Percentiles rank a stretch among this genome's conserved stretches.
Conservation (phyloP, 352 stramenopile species). For the Pythium phragmiticola region DNA sequence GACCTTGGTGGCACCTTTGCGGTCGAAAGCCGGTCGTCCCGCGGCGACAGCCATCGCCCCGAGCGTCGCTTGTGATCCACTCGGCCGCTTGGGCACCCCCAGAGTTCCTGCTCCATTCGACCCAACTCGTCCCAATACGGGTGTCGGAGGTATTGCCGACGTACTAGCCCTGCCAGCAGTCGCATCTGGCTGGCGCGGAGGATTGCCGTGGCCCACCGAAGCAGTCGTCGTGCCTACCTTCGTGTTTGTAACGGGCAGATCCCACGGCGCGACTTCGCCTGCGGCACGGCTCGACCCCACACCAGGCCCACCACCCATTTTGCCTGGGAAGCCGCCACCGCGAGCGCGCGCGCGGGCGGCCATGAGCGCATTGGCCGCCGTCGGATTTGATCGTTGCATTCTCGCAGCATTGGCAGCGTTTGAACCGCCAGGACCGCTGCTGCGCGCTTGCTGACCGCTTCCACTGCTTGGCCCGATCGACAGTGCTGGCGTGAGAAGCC, state of each 20-base stretch:
- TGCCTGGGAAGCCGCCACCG: slow-evolving; percentile 52
- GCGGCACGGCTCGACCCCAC: slow-evolving; percentile 24
- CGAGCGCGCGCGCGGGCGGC: slow-evolving; percentile 65
- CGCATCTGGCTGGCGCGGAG: background rate
- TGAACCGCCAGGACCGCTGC: slow-evolving; percentile 23
- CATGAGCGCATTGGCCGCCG: slow-evolving; percentile 68
- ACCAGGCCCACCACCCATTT: slow-evolving; percentile 46
- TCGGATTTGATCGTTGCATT: slow-evolving; percentile 42
- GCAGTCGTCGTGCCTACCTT: slow-evolving; percentile 9
- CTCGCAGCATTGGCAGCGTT: slow-evolving; percentile 20
- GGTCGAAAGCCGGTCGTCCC: background rate
- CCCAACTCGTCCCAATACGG: slow-evolving; percentile 5
- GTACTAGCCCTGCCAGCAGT: background rate
- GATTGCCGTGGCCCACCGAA: background rate
- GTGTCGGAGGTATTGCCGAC: background rate
- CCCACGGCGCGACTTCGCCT: slow-evolving; percentile 71
- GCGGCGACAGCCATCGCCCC: background rate
- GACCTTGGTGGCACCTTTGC: background rate
- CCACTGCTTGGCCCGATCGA: background rate
- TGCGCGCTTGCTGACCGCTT: background rate
- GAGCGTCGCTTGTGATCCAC: slow-evolving; percentile 2
- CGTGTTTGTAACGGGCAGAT: slow-evolving; percentile 56
- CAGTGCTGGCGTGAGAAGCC: slow-evolving; percentile 19
- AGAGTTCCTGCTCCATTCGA: background rate
- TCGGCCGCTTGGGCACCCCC: slow-evolving; percentile 2